Conservation (phyloP, 1,139 yeast species). For the Nakaseomyces sp. region DNA sequence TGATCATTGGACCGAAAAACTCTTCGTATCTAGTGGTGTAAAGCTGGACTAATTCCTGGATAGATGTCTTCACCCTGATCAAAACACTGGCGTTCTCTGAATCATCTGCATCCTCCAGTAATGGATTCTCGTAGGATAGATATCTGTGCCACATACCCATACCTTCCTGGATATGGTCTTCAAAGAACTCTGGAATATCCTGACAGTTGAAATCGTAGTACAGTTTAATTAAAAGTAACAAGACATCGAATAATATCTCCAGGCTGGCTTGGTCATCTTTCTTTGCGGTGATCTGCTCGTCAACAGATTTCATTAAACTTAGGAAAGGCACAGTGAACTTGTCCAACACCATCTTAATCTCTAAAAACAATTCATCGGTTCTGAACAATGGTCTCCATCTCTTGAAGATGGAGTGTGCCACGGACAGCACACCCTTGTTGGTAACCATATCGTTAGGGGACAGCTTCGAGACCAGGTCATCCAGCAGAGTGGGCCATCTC, state of each 20-base stretch:
- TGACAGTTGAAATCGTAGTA: conserved; percentile 94
- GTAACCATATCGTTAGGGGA: conserved; percentile 52
- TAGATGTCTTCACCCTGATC: conserved; percentile 70
- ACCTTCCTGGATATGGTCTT: conserved; percentile 71
- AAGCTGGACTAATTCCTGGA: conserved; percentile 75
- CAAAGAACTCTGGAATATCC: conserved; percentile 96
- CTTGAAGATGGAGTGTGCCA: conserved; percentile 91
- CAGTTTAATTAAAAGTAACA: conserved; percentile 64
- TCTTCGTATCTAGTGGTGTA: conserved; percentile 90
- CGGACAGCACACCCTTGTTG: conserved; percentile 79
- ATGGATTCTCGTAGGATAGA: conserved; percentile 48
- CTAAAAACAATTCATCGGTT: conserved; percentile 80
- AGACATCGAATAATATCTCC: conserved; percentile 55
- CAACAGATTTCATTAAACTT: conserved; percentile 55
- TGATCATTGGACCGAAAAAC: conserved; percentile 68
- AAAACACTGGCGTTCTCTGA: conserved; percentile 68
- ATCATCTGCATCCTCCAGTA: conserved; percentile 45
- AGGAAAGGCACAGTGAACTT: conserved; percentile 81
- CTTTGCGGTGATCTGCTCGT: conserved; percentile 49
- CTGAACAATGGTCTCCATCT: conserved; percentile 95
- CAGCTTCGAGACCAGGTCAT: conserved; percentile 61
- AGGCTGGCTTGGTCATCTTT: conserved; percentile 40
- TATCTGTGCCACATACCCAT: conserved; percentile 80
- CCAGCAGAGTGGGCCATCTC: conserved; percentile 73
- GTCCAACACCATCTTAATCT: conserved; percentile 77